Evolutionary conservation across 1,284 basidiomycete genomes (phyloP).

Genomic region (Cutaneotrichosporon cutaneum): DNA sequence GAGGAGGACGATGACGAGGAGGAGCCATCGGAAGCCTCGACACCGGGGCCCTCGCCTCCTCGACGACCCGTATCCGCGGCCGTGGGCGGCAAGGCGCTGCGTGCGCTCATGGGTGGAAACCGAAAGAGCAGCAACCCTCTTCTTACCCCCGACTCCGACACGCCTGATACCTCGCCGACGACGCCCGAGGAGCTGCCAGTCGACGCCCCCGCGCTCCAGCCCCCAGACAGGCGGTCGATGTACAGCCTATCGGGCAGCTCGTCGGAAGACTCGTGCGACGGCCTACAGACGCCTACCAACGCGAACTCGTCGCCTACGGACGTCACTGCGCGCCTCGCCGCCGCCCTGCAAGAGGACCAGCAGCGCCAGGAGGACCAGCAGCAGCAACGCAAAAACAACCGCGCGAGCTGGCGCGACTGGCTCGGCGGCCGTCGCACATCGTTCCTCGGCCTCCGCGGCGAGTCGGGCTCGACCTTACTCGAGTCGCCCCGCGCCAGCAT

Average conservation of each 20-base stretch:
- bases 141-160: not conserved
- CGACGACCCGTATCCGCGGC: constrained; percentile 1
- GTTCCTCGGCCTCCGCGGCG: constrained; percentile 19
- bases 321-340: constrained; percentile 19
- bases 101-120: constrained; percentile 8
- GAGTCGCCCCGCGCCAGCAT: constrained; percentile 18
- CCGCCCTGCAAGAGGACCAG: constrained; percentile 12
- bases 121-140: constrained; percentile 3
- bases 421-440: constrained; percentile 18
- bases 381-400: constrained; percentile 12
- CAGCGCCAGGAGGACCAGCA: constrained; percentile 12
- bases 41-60: not conserved
- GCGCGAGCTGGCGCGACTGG: constrained; percentile 24
- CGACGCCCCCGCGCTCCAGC: not conserved
- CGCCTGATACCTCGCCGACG: constrained; percentile 8
- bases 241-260: constrained; percentile 35
- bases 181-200: constrained; percentile 5
- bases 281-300: constrained; percentile 37
- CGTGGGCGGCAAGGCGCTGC: constrained; percentile 7
- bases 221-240: constrained; percentile 22
- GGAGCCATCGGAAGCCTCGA: constrained; percentile 2
- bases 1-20: constrained; percentile 9
- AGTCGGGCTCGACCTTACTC: constrained; percentile 11
- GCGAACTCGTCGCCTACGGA: constrained; percentile 20
- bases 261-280: constrained; percentile 34